Evolutionary conservation across 306 rosid species (phyloP).

Genomic region (Gastrolobium bilobum): DNA sequence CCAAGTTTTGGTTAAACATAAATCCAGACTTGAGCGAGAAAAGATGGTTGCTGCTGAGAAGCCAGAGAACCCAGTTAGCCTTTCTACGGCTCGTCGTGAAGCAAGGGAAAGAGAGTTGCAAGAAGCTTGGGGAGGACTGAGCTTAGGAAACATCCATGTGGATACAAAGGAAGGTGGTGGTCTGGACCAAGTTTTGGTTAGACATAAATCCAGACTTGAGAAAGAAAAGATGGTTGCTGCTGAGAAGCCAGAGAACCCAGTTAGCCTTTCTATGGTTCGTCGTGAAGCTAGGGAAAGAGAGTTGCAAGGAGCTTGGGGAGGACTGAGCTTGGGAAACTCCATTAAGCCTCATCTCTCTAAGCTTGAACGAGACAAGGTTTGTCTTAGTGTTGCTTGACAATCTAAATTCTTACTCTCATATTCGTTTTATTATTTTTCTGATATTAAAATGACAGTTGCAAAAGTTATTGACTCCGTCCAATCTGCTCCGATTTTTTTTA

Average conservation of each 20-base stretch:
- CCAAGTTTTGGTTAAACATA: constrained; percentile 73
- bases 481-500: constrained; percentile 30
- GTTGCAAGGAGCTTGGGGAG: constrained; percentile 89
- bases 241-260: constrained; percentile 59
- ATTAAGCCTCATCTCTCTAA: constrained; percentile 78
- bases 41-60: constrained; percentile 69
- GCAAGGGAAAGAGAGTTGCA: constrained; percentile 86
- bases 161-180: constrained; percentile 38
- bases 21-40: constrained; percentile 83
- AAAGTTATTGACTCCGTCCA: constrained; percentile 34
- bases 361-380: constrained; percentile 91
- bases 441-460: not conserved
- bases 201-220: constrained; percentile 75
- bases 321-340: constrained; percentile 83
- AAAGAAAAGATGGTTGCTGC: constrained; percentile 67
- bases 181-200: constrained; percentile 65
- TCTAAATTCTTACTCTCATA: constrained; percentile 8
- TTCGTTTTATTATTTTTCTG: not conserved
- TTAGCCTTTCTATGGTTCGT: constrained; percentile 57
- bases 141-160: constrained; percentile 69
- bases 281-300: constrained; percentile 87
- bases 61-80: constrained; percentile 58
- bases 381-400: constrained; percentile 16
- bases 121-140: constrained; percentile 88
- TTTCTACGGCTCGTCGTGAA: constrained; percentile 63